phyloP scores from a whole-genome alignment of 2,329 filamentous ascomycete genomes.

The Colletotrichum tropicicola region DNA sequence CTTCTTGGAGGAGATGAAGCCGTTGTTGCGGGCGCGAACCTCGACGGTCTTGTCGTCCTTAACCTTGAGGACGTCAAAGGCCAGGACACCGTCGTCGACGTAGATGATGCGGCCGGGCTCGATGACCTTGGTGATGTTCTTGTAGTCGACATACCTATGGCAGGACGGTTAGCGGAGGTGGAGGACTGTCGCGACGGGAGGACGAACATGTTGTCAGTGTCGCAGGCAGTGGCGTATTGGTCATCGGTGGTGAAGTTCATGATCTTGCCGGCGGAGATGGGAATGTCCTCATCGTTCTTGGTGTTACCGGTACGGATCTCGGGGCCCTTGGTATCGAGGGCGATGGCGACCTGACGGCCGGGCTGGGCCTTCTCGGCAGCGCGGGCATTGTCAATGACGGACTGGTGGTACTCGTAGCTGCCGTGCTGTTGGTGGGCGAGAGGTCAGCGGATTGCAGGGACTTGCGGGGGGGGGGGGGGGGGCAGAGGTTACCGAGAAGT shows the following conservation, averaged over 20 bases:
- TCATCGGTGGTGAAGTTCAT: constrained; percentile 98
- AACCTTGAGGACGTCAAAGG: constrained; percentile 91
- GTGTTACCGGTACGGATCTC: constrained; percentile 72
- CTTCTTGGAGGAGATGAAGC: constrained; percentile 98
- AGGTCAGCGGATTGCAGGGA: constrained; percentile 2
- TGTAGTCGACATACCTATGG: constrained; percentile 93
- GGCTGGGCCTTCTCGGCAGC: constrained; percentile 80
- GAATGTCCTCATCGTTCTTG: constrained; percentile 88
- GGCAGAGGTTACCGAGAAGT: constrained; percentile 75
- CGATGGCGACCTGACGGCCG: constrained; percentile 93
- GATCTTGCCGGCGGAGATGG: constrained; percentile 83
- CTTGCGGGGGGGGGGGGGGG: not conserved
- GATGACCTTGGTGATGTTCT: constrained; percentile 99
- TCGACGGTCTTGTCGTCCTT: constrained; percentile 89
- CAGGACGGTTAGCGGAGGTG: not conserved
- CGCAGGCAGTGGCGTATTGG: constrained; percentile 82
- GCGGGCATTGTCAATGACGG: constrained; percentile 95
- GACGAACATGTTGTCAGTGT: constrained; percentile 91
- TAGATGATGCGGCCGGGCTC: constrained; percentile 91
- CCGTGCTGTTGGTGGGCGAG: constrained; percentile 62
- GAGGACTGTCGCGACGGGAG: not conserved
- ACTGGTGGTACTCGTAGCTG: constrained; percentile 96
- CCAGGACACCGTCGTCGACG: constrained; percentile 97
- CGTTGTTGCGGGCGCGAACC: constrained; percentile 92
- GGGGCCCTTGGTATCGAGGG: constrained; percentile 78